Evolutionary conservation across 2,329 filamentous ascomycete genomes (phyloP), one percentile per base, ranked within the genome.

Genomic region (Diaporthe australafricana): DNA sequence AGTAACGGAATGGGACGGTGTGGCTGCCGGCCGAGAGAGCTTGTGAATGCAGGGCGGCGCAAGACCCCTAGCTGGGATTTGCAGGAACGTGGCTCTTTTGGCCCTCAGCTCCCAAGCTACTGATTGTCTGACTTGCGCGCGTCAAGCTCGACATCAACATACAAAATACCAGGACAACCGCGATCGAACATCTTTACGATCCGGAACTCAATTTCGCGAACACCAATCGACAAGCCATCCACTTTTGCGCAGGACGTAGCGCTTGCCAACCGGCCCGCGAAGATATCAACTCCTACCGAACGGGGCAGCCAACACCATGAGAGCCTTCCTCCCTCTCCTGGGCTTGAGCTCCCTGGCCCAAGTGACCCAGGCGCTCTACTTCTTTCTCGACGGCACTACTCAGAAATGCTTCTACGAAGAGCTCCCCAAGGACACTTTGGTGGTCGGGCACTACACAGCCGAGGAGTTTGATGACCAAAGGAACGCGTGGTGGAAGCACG

Each of bases 381-480:
- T 99, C 88, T 98, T 93, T 87, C 92, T 98, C 82, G 95, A 98
- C 81, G 94, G 93, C 79, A 89, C 89, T 63, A 86, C 90, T 75
- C 92, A 94, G 77, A 98, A 97, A 86, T 99, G 96, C 85, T 99
- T 99, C 90, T 97, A 93, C 85, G 96, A 99, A 86, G 96, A 98
- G 84, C 89, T 99, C 72, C 95, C 96, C 76, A 98, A 98, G 87
- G 96, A 98, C 83, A 98, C 96, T 17, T 86, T 99, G 72, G 96
- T 99, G 70, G 95, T 98, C 72, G 96, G 96, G 77, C 92, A 96
- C 84, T 99, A 95, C 87, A 90, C 88, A 70, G 94, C 94, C 65
- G 92, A 96, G 83, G 93, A 97, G 82, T 96, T 90, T 86, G 92
- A 96, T 82, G 89, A 93, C 71, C 85, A 91, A 76, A 84, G 87